Evolutionary conservation across 2,329 filamentous ascomycete species (phyloP), one percentile per base, ranked within the genome.

Genomic region (Scytalidium sp.): DNA sequence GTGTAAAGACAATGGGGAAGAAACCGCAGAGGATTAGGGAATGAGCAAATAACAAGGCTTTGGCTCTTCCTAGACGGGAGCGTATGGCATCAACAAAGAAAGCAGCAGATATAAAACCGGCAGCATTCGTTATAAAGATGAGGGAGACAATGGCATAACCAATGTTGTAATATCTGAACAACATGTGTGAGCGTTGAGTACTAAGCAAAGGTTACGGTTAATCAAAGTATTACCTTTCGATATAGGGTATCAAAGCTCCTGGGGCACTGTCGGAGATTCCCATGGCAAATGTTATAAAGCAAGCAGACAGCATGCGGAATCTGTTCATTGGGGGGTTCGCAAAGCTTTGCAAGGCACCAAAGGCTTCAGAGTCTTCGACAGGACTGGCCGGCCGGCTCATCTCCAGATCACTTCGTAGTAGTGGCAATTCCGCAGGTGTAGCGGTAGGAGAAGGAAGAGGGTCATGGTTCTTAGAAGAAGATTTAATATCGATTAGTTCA

Each of bases 211-310:
- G n/a, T n/a, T n/a, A n/a, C n/a, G n/a, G 20, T 4, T 3, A 46
- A 29, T 54, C 27, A 54, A 49, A 13, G 15, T 2, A 59, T 58
- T 64, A 81, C 65, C 71, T 75, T 64, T 93, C 87, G 67, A 95
- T 87, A 62, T 90, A 90, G 0, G 90, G 89, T 57, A 95, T 88
- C 50, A 94, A 63, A 10, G 89, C 88, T 62, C 90, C 90, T 1
- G 88, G 82, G 0, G 87, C 84, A 40, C 83, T 81, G 66, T 95
- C 90, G 57, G 82, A 88, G 51, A 94, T 69, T 0, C 88, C 90
- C 59, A 85, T 84, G 2, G 78, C 76, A 53, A 94, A 77, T 51
- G 80, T 85, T 53, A 85, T 78, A 41, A 87, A 61, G 56, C 85
- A 90, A 13, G 79, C 75, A 10, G 81, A 76, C 9, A 84, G 63